phyloP scores from a whole-genome alignment of 2,329 filamentous ascomycete species.

The Acrocalymma vagum region DNA sequence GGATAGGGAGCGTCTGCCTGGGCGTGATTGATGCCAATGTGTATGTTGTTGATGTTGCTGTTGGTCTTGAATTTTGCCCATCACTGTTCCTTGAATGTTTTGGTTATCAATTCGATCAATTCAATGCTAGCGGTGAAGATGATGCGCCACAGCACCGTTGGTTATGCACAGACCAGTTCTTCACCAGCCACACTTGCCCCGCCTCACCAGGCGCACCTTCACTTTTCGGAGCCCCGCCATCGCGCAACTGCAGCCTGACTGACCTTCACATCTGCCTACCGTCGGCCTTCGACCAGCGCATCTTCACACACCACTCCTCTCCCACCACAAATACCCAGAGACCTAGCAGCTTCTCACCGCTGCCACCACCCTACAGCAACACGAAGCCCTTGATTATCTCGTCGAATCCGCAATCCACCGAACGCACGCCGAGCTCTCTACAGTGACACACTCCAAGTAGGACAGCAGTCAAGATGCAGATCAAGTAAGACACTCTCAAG shows the following conservation, averaged over 20 bases:
- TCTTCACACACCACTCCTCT: neutral
- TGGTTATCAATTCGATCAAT: no score
- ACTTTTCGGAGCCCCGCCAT: constrained; percentile 21
- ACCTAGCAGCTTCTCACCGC: no score
- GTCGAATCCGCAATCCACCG: neutral
- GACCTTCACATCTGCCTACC: constrained; percentile 8
- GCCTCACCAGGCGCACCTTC: constrained; percentile 13
- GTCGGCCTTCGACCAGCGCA: constrained; percentile 1
- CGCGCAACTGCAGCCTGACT: constrained; percentile 21
- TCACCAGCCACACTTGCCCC: constrained; percentile 17
- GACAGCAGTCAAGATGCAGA: constrained; percentile 47
- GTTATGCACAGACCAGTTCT: constrained; percentile 1
- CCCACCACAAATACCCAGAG: neutral
- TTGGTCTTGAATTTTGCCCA: no score
- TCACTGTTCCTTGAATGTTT: no score
- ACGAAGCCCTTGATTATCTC: no score
- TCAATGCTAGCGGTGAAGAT: no score
- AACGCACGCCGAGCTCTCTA: no score
- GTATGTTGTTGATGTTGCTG: no score
- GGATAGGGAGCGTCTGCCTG: no score
- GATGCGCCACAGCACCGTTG: no score
- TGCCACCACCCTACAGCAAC: neutral
- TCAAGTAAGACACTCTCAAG: constrained; percentile 48
- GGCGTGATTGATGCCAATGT: no score
- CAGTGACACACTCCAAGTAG: constrained; percentile 3